Evolutionary conservation across 2,329 filamentous ascomycete genomes (phyloP), one percentile per base, ranked within the genome.

Genomic region (Cordyceps javanica): DNA sequence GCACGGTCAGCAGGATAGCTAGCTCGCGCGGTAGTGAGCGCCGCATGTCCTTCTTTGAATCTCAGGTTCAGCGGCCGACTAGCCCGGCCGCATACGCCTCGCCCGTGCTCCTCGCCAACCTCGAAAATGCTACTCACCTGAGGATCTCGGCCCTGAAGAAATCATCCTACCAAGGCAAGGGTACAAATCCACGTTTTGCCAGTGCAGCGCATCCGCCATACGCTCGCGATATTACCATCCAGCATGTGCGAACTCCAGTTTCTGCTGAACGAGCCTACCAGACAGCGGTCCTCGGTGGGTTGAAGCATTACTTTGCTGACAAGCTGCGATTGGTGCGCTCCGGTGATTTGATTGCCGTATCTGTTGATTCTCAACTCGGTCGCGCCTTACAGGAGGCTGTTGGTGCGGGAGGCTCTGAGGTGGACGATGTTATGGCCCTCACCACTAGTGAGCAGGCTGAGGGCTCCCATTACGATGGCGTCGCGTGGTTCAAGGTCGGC

Each of bases 401-500:
- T 3, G 72, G 75, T 3, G 82, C 81, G 13, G 80, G 82, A 55
- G 82, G 81, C 11, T 77, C 81, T 3, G 83, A 86, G 48, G 85
- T 93, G 32, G 90, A 96, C 59, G 91, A 96, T 60, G 80, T 78
- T 55, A 75, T 82, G 65, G 76, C 79, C 1, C 72, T 84, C 60
- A 80, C 82, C 30, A 81, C 73, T 8, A 70, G 64, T 11, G 36
- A 49, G 5, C 42, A 32, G 26, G 58, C 58, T 58, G 71, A 73
- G 61, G 63, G 54, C 62, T 66, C 21, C 59, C 75, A 62, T 64
- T 76, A 73, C 63, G 83, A 81, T 70, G 82, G 78, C 30, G 89
- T 96, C 21, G 92, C 90, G 8, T 99, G 94, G 94, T 97, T 97
- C 77, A 90, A 87, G 62, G 88, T 99, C 41, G 88, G 88, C 39